These are phyloP conservation scores for Fraxinus anomala DNA, from an alignment of 257 asterid genomes.

Conservation along the genomic window DNA sequence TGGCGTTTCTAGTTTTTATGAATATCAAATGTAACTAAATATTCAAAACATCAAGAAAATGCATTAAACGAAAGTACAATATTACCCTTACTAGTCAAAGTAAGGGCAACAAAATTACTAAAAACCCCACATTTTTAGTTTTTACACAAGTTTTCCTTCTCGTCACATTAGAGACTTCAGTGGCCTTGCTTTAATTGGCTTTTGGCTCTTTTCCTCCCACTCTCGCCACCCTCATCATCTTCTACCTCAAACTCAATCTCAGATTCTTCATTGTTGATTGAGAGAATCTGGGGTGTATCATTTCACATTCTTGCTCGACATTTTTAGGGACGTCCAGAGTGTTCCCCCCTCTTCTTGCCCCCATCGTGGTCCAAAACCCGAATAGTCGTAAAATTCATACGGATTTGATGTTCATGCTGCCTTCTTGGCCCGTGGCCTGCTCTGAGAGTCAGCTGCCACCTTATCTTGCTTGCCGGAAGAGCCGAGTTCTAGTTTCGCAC, in stretches of 20 bases:
- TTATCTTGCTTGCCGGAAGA: no score
- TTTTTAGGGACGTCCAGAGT: not conserved
- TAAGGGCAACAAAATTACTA: no score
- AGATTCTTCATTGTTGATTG: slow-evolving; percentile 20
- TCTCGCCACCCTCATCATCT: slow-evolving; percentile 26
- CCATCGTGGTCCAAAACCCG: slow-evolving; percentile 26
- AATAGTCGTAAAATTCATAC: slow-evolving; percentile 8
- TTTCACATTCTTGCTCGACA: not conserved
- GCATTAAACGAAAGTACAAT: no score
- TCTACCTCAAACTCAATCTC: slow-evolving; percentile 29
- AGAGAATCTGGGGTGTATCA: not conserved
- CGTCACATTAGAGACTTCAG: slow-evolving; percentile 67
- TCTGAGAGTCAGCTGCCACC: no score
- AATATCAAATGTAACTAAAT: not conserved
- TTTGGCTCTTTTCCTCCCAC: slow-evolving; percentile 48
- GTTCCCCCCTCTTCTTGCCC: slow-evolving; percentile 21
- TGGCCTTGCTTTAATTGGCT: slow-evolving; percentile 64
- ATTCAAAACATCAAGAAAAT: no score
- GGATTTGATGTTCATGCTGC: not conserved
- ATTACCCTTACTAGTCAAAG: not conserved
- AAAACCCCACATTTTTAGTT: no score
- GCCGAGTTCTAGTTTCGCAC: no score
- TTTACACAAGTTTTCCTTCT: not conserved
- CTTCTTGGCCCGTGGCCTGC: not conserved
- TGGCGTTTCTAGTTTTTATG: not conserved